phyloP scores from a whole-genome alignment of 139 green algal species.

The Marvania coccoides region DNA sequence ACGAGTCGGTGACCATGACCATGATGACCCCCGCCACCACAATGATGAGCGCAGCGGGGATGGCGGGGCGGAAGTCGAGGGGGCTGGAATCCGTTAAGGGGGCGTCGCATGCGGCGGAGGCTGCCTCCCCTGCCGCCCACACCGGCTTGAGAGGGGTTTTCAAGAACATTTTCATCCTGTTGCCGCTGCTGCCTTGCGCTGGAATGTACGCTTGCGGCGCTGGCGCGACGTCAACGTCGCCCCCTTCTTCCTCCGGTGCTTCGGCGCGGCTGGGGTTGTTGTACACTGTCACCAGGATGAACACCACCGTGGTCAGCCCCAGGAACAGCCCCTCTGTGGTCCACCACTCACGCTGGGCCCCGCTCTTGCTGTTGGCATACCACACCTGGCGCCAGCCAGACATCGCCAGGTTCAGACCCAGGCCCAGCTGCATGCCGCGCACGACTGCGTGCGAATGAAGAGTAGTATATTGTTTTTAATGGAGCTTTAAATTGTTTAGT shows the following conservation, averaged over 20 bases:
- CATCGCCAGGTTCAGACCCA: constrained; percentile 59
- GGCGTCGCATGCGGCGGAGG: neutral
- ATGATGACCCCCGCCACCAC: constrained; percentile 56
- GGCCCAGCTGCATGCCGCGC: constrained; percentile 54
- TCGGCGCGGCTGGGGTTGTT: too few relatives aligned
- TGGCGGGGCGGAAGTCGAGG: neutral
- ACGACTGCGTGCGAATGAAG: too few relatives aligned
- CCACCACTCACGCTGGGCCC: constrained; percentile 3
- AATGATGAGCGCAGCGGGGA: constrained; percentile 58
- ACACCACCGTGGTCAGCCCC: constrained; percentile 23
- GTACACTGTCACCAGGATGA: constrained; percentile 35
- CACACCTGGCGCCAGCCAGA: constrained; percentile 36
- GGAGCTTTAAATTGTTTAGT: too few relatives aligned
- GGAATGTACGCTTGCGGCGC: neutral
- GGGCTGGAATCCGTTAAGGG: neutral
- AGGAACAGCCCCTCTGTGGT: constrained; percentile 49
- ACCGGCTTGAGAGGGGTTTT: neutral
- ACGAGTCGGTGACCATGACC: constrained; percentile 16
- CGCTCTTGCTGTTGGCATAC: neutral
- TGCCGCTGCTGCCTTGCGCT: neutral
- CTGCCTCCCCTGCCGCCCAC: neutral
- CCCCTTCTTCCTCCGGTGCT: neutral
- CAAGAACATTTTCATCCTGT: neutral
- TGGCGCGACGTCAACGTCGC: neutral
- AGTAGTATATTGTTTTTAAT: neutral